A percentile compares a stretch with the other conserved stretches of the same genome.
Evolutionary conservation across 257 asterid species (phyloP).

Genomic region (Gardenia jasminoides): DNA sequence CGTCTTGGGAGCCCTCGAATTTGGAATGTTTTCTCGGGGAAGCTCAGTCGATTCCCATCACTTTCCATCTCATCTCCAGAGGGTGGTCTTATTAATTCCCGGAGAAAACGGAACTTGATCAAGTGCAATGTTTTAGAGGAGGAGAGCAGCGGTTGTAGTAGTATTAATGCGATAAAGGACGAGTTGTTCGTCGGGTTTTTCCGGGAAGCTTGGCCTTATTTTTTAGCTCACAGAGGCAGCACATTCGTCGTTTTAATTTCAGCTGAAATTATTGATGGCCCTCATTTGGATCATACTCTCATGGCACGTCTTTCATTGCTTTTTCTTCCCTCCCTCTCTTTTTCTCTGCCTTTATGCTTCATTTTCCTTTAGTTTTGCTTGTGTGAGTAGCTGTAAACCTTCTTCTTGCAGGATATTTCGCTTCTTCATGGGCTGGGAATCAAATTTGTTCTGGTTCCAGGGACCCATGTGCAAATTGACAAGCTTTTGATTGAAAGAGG

Average conservation of each 20-base stretch:
- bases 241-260: slow-evolving; percentile 84
- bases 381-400: not conserved
- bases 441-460: slow-evolving; percentile 93
- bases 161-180: slow-evolving; percentile 35
- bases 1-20: slow-evolving; percentile 16
- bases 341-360: not conserved
- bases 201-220: slow-evolving; percentile 90
- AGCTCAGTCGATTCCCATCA: slow-evolving; percentile 24
- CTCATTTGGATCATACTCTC: slow-evolving; percentile 68
- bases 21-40: not conserved
- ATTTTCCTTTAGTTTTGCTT: too few species aligned
- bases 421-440: slow-evolving; percentile 92
- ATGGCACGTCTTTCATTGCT: slow-evolving; percentile 48
- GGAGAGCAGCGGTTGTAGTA: slow-evolving; percentile 22
- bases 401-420: slow-evolving; percentile 69
- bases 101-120: slow-evolving; percentile 24
- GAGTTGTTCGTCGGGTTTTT: slow-evolving; percentile 80
- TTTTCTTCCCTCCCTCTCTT: not conserved
- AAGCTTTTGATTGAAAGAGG: slow-evolving; percentile 74
- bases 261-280: slow-evolving; percentile 78
- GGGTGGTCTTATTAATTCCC: slow-evolving; percentile 10
- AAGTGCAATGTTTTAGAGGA: slow-evolving; percentile 40
- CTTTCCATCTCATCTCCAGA: slow-evolving; percentile 8
- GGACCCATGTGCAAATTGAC: slow-evolving; percentile 92
- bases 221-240: slow-evolving; percentile 89